Conservation (phyloP, 1,284 basidiomycete genomes). For the Papiliotrema nemorosa region DNA sequence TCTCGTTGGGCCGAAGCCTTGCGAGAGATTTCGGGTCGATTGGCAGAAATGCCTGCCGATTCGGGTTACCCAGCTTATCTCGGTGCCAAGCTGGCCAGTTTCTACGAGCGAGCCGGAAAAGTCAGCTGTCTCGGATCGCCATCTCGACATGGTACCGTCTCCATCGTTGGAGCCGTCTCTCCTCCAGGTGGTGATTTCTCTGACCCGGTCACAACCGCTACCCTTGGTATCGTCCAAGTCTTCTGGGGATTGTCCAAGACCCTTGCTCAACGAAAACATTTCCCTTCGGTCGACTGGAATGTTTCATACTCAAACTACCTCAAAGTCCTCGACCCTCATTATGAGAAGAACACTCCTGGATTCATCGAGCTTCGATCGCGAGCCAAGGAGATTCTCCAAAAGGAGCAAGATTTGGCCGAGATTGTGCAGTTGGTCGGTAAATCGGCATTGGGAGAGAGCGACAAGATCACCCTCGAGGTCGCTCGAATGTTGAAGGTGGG, state of each 20-base stretch:
- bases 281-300: conserved; percentile 99
- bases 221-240: conserved; percentile 97
- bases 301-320: conserved; percentile 98
- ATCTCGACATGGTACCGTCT: conserved; percentile 83
- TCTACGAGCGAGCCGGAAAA: conserved; percentile 99
- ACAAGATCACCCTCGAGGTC: conserved; percentile 98
- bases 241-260: conserved; percentile 57
- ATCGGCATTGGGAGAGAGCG: conserved; percentile 91
- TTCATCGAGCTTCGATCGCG: conserved; percentile 88
- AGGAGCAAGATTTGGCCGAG: conserved; percentile 97
- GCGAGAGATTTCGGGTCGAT: conserved; percentile 97
- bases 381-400: conserved; percentile 95
- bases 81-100: conserved; percentile 89
- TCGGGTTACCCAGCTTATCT: conserved; percentile 99
- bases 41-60: conserved; percentile 99
- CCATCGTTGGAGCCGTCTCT: conserved; percentile 97
- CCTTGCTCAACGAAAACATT: conserved; percentile 88
- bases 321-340: conserved; percentile 89
- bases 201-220: conserved; percentile 95
- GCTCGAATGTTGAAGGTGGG: conserved; percentile 79
- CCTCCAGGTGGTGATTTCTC: conserved; percentile 99
- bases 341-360: conserved; percentile 84
- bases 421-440: conserved; percentile 99
- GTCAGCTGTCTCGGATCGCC: conserved; percentile 90
- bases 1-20: conserved; percentile 99